phyloP scores from a whole-genome alignment of 2,329 filamentous ascomycete species.

The Ceratocystis papillata region DNA sequence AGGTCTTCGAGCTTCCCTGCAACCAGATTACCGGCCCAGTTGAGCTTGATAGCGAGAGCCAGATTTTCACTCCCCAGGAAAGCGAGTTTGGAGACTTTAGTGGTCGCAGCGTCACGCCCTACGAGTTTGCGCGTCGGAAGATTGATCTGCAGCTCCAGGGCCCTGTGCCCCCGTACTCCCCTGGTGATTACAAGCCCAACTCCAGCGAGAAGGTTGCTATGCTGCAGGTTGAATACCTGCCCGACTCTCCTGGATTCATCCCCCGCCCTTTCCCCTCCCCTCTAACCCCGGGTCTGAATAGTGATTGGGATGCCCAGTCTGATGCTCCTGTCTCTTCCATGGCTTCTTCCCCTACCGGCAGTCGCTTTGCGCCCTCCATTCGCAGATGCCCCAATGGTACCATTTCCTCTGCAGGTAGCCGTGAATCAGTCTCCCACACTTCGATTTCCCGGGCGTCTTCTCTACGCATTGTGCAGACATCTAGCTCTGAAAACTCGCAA shows the following conservation, averaged over 20 bases:
- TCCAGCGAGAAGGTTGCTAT: slow-evolving; percentile 18
- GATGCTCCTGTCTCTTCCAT: slow-evolving; percentile 19
- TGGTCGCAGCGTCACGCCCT: slow-evolving; percentile 36
- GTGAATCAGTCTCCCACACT: slow-evolving; percentile 7
- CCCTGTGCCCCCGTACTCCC: slow-evolving; percentile 40
- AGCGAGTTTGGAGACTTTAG: slow-evolving; percentile 31
- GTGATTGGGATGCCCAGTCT: slow-evolving; percentile 16
- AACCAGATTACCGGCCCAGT: slow-evolving; percentile 34
- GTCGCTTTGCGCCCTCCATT: slow-evolving; percentile 6
- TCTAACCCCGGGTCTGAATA: slow-evolving; percentile 4
- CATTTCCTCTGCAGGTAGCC: not conserved
- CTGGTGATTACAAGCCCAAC: slow-evolving; percentile 28
- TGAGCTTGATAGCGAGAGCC: slow-evolving; percentile 34
- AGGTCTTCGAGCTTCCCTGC: slow-evolving; percentile 44
- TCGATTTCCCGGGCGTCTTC: slow-evolving; percentile 6
- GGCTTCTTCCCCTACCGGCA: slow-evolving; percentile 11
- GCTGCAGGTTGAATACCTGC: slow-evolving; percentile 23
- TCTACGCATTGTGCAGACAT: slow-evolving; percentile 11
- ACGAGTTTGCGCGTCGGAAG: slow-evolving; percentile 43
- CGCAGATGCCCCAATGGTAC: slow-evolving; percentile 5
- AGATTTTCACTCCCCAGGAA: slow-evolving; percentile 24
- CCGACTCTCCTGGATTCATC: slow-evolving; percentile 16
- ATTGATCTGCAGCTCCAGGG: slow-evolving; percentile 43
- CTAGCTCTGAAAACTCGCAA: not conserved
- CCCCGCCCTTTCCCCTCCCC: slow-evolving; percentile 25